Percentiles rank a stretch among this genome's conserved stretches.
Evolutionary conservation across 176 grass and related monocot species (phyloP).

Genomic region (Aegilops sharonensis): DNA sequence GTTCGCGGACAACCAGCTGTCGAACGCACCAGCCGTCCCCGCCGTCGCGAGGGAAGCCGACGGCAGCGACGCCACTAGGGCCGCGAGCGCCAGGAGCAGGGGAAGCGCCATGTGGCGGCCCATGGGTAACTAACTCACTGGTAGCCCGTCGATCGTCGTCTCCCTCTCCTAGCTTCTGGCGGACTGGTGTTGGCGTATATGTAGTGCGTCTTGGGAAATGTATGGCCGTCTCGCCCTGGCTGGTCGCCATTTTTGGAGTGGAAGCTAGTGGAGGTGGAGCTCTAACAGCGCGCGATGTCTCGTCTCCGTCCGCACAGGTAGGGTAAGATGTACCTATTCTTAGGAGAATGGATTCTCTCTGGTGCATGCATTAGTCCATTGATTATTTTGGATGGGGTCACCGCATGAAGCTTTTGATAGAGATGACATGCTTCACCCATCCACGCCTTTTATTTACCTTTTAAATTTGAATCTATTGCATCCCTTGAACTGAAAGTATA

Average conservation of each 20-base stretch:
- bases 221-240: not conserved
- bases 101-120: not conserved
- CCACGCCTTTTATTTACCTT: too few relatives aligned
- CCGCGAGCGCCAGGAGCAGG: not conserved
- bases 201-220: not conserved
- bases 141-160: not conserved
- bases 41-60: not conserved
- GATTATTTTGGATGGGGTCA: too few relatives aligned
- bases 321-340: not conserved
- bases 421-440: too few relatives aligned
- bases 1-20: conserved; percentile 19
- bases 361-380: too few relatives aligned
- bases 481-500: too few relatives aligned
- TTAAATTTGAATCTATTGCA: too few relatives aligned
- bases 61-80: not conserved
- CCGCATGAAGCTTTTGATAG: too few relatives aligned
- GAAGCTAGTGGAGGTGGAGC: not conserved
- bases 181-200: not conserved
- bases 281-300: not conserved
- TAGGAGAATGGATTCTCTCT: too few relatives aligned
- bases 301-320: not conserved
- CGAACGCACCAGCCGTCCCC: not conserved
- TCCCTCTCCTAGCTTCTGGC: not conserved
- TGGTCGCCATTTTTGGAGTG: not conserved
- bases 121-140: not conserved